Evolutionary conservation across 2,329 filamentous ascomycete species (phyloP), one percentile per base, ranked within the genome.

Genomic region (Hypoxylon sp.): DNA sequence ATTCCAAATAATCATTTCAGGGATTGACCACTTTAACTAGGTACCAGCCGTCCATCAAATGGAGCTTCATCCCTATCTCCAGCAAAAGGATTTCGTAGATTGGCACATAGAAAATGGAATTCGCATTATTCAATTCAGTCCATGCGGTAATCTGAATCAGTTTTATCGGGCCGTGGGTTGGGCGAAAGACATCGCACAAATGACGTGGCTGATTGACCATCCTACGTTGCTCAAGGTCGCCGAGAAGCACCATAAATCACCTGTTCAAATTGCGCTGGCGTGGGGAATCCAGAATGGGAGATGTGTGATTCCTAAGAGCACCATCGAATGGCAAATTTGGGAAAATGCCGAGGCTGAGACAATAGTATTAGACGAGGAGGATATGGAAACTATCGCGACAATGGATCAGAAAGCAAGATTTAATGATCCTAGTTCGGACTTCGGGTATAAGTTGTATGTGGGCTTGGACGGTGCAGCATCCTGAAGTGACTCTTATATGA

Each of bases 271-370:
- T 35, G 74, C 75, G n/a, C 63, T 80, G 46, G 73, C 76, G 1
- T 81, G 78, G 79, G 79, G 78, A 2, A 59, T 81, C 9, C 75
- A 73, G 26, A 75, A 69, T 17, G 78, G 78, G 1, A 74, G 76
- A 17, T 76, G 70, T 2, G 77, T 81, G 1, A 81, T 81, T 8
- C 79, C 78, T 0, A 81, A 81, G 71, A 81, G 78, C 63, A 75
- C 74, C 3, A 77, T 79, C 33, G 59, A 69, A 39, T 71, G 69
- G 69, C 69, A 71, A 24, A 59, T 69, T 31, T 53, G 66, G 19
- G 66, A 72, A 44, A 72, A 72, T 22, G 14, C 64, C 13, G 67
- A 62, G 39, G 57, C 67, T n/a, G 64, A 70, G 39, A 44, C 19
- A 9, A 44, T 44, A 44, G 17, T n/a, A 64, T 70, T 26, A n/a